These are phyloP conservation scores for Phaseolus lunatus DNA, from an alignment of 306 rosid species.

Conservation along the genomic window DNA sequence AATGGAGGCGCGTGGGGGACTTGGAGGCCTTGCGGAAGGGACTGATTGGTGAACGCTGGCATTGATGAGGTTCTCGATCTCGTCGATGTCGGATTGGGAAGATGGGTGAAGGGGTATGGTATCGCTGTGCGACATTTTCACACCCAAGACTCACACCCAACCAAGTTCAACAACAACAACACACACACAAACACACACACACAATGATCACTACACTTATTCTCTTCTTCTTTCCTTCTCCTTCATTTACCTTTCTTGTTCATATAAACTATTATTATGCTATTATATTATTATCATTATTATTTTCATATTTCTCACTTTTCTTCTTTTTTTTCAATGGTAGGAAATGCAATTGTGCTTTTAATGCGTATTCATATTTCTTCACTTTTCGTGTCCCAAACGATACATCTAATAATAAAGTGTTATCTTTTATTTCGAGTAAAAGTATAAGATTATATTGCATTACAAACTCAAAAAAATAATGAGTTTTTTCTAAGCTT, in stretches of 20 bases:
- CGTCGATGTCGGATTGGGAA: slow-evolving; percentile 97
- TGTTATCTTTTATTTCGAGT: too few relatives aligned
- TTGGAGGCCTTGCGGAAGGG: slow-evolving; percentile 76
- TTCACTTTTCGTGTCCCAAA: neutral
- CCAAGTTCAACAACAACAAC: neutral
- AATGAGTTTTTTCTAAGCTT: too few relatives aligned
- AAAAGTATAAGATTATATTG: too few relatives aligned
- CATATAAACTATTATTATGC: neutral
- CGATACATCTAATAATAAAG: too few relatives aligned
- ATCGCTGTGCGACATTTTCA: slow-evolving; percentile 87
- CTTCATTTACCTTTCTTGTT: slow-evolving; percentile 14
- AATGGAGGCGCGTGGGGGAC: slow-evolving; percentile 89
- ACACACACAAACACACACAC: neutral
- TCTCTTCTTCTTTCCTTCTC: neutral
- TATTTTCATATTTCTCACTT: neutral
- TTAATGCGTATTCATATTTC: neutral
- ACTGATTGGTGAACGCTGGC: slow-evolving; percentile 69
- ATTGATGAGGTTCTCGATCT: slow-evolving; percentile 95
- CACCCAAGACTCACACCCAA: neutral
- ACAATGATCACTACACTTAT: neutral
- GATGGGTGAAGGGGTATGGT: slow-evolving; percentile 90
- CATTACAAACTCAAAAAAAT: too few relatives aligned
- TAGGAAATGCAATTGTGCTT: neutral
- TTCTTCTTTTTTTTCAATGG: neutral
- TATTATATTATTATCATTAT: too few relatives aligned